Evolutionary conservation across 1,139 yeast genomes (phyloP), one percentile per base, ranked within the genome.

Genomic region (Kodamaea alishanica): DNA sequence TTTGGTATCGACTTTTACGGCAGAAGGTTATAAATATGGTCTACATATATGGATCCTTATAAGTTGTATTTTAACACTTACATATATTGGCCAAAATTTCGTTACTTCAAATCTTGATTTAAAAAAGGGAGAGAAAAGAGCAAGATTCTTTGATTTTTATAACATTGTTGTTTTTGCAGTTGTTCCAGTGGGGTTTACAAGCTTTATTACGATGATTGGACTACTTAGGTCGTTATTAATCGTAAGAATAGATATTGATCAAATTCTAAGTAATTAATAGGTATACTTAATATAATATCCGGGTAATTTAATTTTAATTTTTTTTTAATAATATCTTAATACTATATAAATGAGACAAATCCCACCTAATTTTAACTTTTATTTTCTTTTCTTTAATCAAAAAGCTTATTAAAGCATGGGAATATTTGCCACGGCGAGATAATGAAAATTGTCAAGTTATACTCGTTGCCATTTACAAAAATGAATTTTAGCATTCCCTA

Each of bases 161-260:
- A 88, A 86, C 50, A 85, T 92, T 35, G 90, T 86, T 1, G 97
- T 92, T 1, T 92, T 87, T 67, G 97, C 97, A 1, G 97, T 92
- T 38, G 96, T 92, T 5, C 98, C 98, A 0, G 90, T 92, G 22
- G 98, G 98, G 0, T 55, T 92, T 44, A 97, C 98, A 3, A 87
- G 97, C 52, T 92, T 92, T 53, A 64, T 90, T 24, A 89, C 97
- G 5, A 88, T 90, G 96, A 69, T 89, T 24, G 94, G 90, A 0
- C 64, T 90, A 35, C 64, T 89, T 25, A 67, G 97, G 46, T 78
- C 88, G 38, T 61, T 89, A 36, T 69, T 89, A 50, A 85, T 89
- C 29, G 70, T 88, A 35, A 73, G 95, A 42, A 65, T 86, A 41
- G 95, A 85, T 51, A 71, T 84, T 11, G 87, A 81, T 37, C 61